These are phyloP conservation scores for Endothia cerciana DNA, from an alignment of 2,329 filamentous ascomycete genomes.

Conservation along the genomic window DNA sequence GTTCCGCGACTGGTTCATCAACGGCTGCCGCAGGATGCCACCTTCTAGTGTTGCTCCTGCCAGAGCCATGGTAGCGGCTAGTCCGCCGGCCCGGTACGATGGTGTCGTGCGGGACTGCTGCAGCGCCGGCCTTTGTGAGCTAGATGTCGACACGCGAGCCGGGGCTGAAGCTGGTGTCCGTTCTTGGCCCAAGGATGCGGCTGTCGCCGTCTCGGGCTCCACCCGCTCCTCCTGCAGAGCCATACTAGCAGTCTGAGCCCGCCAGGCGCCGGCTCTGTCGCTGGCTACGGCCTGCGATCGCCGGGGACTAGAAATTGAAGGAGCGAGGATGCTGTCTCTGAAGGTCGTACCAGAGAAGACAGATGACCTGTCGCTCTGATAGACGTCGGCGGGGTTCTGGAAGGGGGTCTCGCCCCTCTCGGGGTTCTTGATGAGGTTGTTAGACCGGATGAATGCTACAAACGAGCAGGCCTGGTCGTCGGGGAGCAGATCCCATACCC, in stretches of 20 bases:
- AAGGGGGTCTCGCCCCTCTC: conserved; percentile 28
- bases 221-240: conserved; percentile 9
- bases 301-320: conserved; percentile 30
- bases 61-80: conserved; percentile 24
- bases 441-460: conserved; percentile 61
- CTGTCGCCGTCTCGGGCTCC: not conserved
- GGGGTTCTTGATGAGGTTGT: conserved; percentile 52
- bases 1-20: conserved; percentile 51
- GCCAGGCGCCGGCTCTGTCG: conserved; percentile 22
- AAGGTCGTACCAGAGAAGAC: conserved; percentile 39
- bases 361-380: conserved; percentile 34
- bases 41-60: conserved; percentile 32
- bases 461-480: conserved; percentile 62
- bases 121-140: conserved; percentile 17
- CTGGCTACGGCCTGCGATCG: conserved; percentile 7
- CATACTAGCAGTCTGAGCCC: conserved; percentile 23
- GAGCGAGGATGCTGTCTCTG: conserved; percentile 30
- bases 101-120: conserved; percentile 12
- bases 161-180: conserved; percentile 6
- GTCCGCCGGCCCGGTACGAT: conserved; percentile 5
- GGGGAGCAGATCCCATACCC: conserved; percentile 63
- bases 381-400: conserved; percentile 11
- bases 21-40: conserved; percentile 45
- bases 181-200: conserved; percentile 11
- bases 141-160: conserved; percentile 9